Base-by-base conservation (phyloP, 2,329 filamentous ascomycete genomes). In the Alternaria gaisen region DNA sequence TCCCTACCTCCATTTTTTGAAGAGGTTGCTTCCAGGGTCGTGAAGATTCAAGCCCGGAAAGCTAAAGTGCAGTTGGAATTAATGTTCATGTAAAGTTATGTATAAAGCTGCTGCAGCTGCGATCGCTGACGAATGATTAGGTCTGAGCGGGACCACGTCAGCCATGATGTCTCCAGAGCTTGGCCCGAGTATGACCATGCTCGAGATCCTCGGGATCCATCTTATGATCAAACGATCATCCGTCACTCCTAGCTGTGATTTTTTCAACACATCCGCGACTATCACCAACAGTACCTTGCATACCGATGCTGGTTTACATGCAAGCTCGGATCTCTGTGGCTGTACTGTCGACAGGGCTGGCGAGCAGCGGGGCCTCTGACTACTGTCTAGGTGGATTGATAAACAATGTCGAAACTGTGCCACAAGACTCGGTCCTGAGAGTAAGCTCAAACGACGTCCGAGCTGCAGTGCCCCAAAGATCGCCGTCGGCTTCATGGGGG, bases 131-230 rank as follows among this genome's bases (percentile, higher is more conserved):
- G 22, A 24, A 3, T 6, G 52, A 52, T 24, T 18, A 63, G 60
- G 43, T 32, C 57, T 24, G 14, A 32, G 5, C 40, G 34, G 28
- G 53, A 60, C 28, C 50, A 61, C 24, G 18, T 40, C 12, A 47
- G 42, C 30, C 10, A 18, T 9, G 48, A 63, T 26, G 30, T 18
- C 16, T 16, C 40, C 3, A 57, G 43, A 42, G 48, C 60, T 18
- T 63, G 60, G 60, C 60, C 60, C 28, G 44, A 46, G 20, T 61
- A 63, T 54, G 38, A 60, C 32, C 18, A 24, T 24, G 24, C 48
- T 50, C 57, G 53, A 30, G 60, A 63, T n/a, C 57, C 60, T 14
- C 60, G 60, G 30, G 26, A 41, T 26, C 36, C 50, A 40, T 52
- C 34, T 30, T 52, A 52, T 41, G 36, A 52, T 18, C 24, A 20